Evolutionary conservation across 2,329 filamentous ascomycete species (phyloP), one percentile per base, ranked within the genome.

Genomic region (Aureobasidium leucospermi): DNA sequence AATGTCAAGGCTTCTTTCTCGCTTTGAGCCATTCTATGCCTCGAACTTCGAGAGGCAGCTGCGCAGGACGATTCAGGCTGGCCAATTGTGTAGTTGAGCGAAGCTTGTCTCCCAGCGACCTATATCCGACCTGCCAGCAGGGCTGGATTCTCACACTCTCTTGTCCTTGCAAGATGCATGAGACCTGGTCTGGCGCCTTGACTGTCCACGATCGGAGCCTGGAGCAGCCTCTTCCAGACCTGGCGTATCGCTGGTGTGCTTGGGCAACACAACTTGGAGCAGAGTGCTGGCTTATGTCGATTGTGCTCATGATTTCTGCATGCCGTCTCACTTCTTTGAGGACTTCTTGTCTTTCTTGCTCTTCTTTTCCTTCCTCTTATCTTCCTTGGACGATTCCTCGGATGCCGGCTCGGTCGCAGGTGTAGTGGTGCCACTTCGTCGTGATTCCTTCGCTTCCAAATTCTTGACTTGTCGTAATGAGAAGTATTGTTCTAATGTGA

Each of bases 401-500:
- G 55, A 47, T 6, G 39, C 32, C 2, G 42, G 42, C 41, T 58
- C 55, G 8, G 55, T 47, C 4, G 55, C 42, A 15, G 55, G 32
- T 3, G 55, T 58, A 5, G 55, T 48, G 8, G 42, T 41, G 15
- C 42, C 55, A 23, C 55, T 58, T 39, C 55, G 55, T 39, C 55
- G 55, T 13, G 55, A 16, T 10, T 58, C 38, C n/a, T 58, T 58
- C 8, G 55, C 55, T 19, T 48, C 55, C 23, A 48, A 43, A 11
- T 61, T 58, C 39, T 61, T 61, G 16, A n/a, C 43, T 53, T 38
- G 45, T 28, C 59, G 51, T 15, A 39, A 28, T 1, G 43, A 13
- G 15, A 57, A 57, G 19, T 61, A 61, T 19, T 66, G 65, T 46
- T 74, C 68, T 5, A 74, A 63, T 2, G 69, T 67, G 56, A 71